Base-by-base conservation (phyloP, 108 stramenopile species). In the Cyclotella kingstonii region DNA sequence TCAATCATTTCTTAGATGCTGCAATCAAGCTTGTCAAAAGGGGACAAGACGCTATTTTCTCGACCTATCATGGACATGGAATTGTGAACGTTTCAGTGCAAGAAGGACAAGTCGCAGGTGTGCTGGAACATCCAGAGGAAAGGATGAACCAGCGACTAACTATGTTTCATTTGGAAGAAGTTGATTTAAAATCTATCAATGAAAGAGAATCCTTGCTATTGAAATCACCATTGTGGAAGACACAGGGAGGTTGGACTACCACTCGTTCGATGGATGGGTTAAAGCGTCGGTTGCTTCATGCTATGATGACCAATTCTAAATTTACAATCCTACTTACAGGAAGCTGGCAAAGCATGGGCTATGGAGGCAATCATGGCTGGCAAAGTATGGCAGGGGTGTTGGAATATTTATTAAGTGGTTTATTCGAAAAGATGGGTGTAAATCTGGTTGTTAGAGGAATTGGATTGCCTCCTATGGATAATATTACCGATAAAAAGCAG, bases 291-390 rank as follows among this genome's bases (percentile, higher is more conserved):
- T 68, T 94, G 15, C 60, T 89, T 27, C 92, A 94, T 75, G 85
- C 92, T 39, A 84, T 94, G 78, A 84, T 90, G 82, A 90, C 89
- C 54, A 78, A 84, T 44, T 84, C 83, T 54, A 76, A 66, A 2
- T 94, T 94, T 55, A 86, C 81, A 1, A 73, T 94, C 9, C 87
- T 90, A 3, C 50, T 86, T 5, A 57, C 68, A 9, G 76, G 73
- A n/a, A 69, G 54, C 54, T 68, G 73, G 73, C 67, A 62, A 43
- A 74, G 63, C 59, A 59, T 74, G 73, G 73, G 67, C 30, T 74
- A 68, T 34, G 73, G 73, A 44, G 83, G 91, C 28, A 94, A 94
- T 65, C 80, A 90, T 48, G 90, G 83, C 48, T 66, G 68, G 34
- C 92, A 94, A 53, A 77, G 68, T 18, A 85, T 84, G 62, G 86